Base-by-base conservation (phyloP, 208 protist species). In the Chromosphaera perkinsii region DNA sequence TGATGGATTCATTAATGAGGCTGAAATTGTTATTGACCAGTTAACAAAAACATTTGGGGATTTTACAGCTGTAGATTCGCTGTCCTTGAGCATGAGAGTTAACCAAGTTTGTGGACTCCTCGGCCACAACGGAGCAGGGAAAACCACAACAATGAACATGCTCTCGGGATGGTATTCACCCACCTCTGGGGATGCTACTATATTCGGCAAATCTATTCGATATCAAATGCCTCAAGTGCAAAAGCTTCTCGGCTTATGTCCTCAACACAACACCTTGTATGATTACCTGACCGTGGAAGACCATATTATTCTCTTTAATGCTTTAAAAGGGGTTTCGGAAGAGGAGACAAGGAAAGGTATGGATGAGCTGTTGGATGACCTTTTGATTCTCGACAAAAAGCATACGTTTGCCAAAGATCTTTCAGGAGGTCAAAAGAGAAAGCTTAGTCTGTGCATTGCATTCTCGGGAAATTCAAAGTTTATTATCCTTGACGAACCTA, bases 381-480 rank as follows among this genome's bases (percentile, higher is more conserved):
- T 40, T 0, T 17, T 29, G 14, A 65, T 45, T 26, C 35, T 36
- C 37, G 60, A 32, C 31, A 59, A 39, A 42, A 22, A 1, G 5
- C 32, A 36, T 17, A 14, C 61, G 2, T 3, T 24, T n/a, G 47
- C 52, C 24, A 14, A 1, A 10, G 64, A n/a, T 42, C 52, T 59
- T 33, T 79, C 31, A 69, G 59, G 45, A 66, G 86, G 88, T 32
- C 86, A 83, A 76, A 83, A 84, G 72, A 68, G 88, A 27, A 67
- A 77, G 24, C 62, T 91, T 7, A 75, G 35, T 2, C 59, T 88
- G 10, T 82, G 75, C 4, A 81, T 88, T 64, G 66, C 85, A 1
- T 63, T 90, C 0, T 55, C 87, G 47, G 85, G 83, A 22, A 66
- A 69, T 22, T 72, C 85, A 10, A 52, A 64, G 22, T 12, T 43